Evolutionary conservation across 2,329 filamentous ascomycete species (phyloP).

Genomic region (Pseudogymnoascus sp.): DNA sequence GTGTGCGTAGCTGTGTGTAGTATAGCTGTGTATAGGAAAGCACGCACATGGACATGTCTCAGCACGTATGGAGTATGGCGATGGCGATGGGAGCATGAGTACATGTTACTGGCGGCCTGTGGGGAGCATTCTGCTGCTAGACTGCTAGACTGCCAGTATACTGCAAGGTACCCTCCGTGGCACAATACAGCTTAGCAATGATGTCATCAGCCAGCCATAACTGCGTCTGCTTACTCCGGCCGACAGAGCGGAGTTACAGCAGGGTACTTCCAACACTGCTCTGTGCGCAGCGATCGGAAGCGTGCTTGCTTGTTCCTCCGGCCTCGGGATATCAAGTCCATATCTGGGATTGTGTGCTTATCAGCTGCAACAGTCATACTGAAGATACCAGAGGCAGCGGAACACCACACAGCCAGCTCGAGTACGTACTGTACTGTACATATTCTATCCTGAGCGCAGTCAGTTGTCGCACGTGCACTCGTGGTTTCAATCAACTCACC

Average conservation of each 20-base stretch:
- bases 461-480: background rate
- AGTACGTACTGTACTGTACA: background rate
- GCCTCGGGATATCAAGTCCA: constrained; percentile 1
- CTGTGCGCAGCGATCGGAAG: background rate
- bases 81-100: background rate
- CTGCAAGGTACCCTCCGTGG: background rate
- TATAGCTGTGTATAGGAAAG: background rate
- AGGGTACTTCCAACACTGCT: background rate
- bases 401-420: too few species aligned
- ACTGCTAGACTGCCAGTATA: background rate
- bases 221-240: background rate
- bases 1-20: too few species aligned
- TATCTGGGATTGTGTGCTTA: background rate
- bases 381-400: too few species aligned
- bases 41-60: constrained; percentile 1
- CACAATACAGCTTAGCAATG: constrained; percentile 1
- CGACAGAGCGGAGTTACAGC: background rate
- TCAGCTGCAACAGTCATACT: background rate
- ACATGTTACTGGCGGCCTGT: background rate
- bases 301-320: background rate
- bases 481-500: background rate
- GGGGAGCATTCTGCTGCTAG: too few species aligned
- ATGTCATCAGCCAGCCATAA: background rate
- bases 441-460: background rate
- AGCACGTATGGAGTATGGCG: background rate